A percentile compares a stretch with the other conserved stretches of the same genome.
Conservation (phyloP, 305 asterid species). For the Solanum hybrid region DNA sequence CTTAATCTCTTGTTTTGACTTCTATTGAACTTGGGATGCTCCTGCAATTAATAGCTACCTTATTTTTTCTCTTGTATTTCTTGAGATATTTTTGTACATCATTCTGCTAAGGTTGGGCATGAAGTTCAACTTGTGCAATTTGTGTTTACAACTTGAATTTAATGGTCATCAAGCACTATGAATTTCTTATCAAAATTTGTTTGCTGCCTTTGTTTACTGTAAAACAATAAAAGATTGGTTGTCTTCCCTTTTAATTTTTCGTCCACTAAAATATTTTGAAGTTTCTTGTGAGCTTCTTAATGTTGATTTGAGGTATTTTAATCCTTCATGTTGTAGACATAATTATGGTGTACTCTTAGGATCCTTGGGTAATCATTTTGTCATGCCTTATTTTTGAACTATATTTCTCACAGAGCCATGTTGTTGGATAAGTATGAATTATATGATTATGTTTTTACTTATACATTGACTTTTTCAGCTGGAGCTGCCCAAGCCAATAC, state of each 20-base stretch:
- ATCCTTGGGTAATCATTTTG: background rate
- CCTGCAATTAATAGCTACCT: background rate
- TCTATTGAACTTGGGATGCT: background rate
- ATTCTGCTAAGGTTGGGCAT: background rate
- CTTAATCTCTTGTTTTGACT: background rate
- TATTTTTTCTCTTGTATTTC: background rate
- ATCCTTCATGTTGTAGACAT: background rate
- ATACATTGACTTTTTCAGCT: slow-evolving; percentile 22
- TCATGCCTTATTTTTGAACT: background rate
- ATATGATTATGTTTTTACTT: background rate
- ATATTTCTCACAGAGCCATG: background rate
- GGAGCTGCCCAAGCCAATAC: slow-evolving; percentile 34
- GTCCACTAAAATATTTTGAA: background rate
- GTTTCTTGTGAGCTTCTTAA: background rate
- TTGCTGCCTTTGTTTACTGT: background rate
- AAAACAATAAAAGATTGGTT: background rate
- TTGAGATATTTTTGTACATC: background rate
- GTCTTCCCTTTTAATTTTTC: background rate
- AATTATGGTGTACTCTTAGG: background rate
- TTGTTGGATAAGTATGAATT: background rate
- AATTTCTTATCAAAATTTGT: background rate
- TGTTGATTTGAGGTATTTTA: background rate
- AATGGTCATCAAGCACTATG: background rate
- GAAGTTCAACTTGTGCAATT: background rate
- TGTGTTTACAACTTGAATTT: background rate